Evolutionary conservation across 2,329 filamentous ascomycete genomes (phyloP), one percentile per base, ranked within the genome.

Genomic region (Clarireedia homoeocarpa): DNA sequence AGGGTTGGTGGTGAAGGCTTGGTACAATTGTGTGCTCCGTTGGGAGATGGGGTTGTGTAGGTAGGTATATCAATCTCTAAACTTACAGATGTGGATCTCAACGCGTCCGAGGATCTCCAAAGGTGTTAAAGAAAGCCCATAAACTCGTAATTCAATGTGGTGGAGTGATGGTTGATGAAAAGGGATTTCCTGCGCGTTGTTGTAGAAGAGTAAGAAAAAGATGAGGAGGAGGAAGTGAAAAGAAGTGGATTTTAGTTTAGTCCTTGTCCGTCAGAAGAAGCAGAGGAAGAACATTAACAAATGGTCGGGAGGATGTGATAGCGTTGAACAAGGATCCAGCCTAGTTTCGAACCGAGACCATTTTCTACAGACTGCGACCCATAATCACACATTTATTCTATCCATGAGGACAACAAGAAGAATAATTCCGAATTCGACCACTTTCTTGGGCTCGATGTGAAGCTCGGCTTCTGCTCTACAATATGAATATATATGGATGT

Each of bases 381-480:
- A 48, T 58, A 50, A 38, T 36, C 46, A 39, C 27, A 44, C 20
- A 27, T 24, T 44, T 44, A 24, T 40, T 50, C 42, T 36, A n/a
- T 34, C 30, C 4, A 42, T 23, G 30, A 47, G 45, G n/a, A 39
- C 27, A 34, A 24, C 40, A n/a, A 6, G 24, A 56, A 30, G n/a
- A 1, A 2, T 30, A 15, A n/a, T 17, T 10, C 17, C 15, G 14
- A 47, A 47, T 40, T 24, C 17, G 40, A 23, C 53, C 20, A 72
- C 75, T 71, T 87, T 79, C 76, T 83, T 84, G 77, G 81, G 81
- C 84, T 88, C 78, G 66, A 84, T 84, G 66, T 75, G 74, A 72
- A 82, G 83, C 73, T 70, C 71, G 44, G 49, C 55, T 51, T 45
- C 56, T 60, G 72, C 61, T 71, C 74, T 73, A 71, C 74, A 72